Conservation (phyloP, 345 rosid species). For the Gossypium turneri region DNA sequence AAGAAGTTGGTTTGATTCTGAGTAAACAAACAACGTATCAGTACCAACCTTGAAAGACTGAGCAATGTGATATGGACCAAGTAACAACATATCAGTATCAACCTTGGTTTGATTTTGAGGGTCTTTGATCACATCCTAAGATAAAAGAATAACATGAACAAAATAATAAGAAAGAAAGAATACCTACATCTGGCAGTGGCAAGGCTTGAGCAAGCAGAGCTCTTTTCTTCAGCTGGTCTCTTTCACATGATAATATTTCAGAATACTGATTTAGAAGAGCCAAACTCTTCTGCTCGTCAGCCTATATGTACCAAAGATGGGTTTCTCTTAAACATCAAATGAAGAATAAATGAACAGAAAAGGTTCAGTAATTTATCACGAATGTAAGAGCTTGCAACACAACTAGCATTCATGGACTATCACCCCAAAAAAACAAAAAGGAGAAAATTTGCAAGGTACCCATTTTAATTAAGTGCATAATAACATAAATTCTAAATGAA, state of each 20-base stretch:
- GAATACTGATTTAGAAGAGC: conserved; percentile 57
- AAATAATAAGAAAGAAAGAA: neutral
- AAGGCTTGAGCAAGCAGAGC: conserved; percentile 76
- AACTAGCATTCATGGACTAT: neutral
- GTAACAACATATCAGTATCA: neutral
- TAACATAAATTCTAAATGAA: conserved; percentile 4
- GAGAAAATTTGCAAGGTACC: neutral
- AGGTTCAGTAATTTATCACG: neutral
- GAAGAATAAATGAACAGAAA: neutral
- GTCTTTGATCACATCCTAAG: neutral
- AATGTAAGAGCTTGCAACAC: neutral
- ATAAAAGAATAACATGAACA: neutral
- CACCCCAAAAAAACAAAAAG: neutral
- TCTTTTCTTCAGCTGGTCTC: conserved; percentile 59
- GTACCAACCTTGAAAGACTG: neutral
- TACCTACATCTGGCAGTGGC: conserved; percentile 82
- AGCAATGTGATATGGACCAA: neutral
- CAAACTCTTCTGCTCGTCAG: conserved; percentile 61
- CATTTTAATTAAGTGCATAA: neutral
- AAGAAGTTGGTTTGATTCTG: neutral
- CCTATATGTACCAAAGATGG: conserved; percentile 34
- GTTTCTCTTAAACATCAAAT: conserved; percentile 53
- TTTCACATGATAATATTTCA: conserved; percentile 69
- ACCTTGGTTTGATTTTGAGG: neutral
- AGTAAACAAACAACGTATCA: neutral